phyloP scores from a whole-genome alignment of 257 asterid genomes.

The Nicotiana tabacum region DNA sequence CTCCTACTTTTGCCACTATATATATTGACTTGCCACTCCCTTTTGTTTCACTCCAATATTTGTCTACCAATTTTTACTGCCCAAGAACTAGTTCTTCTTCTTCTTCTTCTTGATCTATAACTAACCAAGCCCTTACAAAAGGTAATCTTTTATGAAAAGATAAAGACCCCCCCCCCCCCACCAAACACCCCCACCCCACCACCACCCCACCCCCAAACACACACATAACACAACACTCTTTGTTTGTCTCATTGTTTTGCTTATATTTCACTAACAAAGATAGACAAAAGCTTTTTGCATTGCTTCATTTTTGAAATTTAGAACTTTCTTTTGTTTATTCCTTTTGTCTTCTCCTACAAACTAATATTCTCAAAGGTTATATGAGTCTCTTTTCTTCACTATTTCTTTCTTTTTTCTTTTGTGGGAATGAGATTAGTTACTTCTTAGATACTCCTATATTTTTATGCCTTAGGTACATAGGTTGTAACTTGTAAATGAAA shows the following conservation, averaged over 20 bases:
- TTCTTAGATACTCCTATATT: constrained; percentile 5
- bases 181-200: constrained; percentile 15
- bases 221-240: not conserved
- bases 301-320: constrained; percentile 15
- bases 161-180: constrained; percentile 30
- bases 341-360: not conserved
- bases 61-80: constrained; percentile 1
- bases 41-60: constrained; percentile 8
- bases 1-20: constrained; percentile 48
- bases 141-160: constrained; percentile 57
- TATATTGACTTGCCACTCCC: constrained; percentile 24
- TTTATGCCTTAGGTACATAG: not conserved
- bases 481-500: not conserved
- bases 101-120: constrained; percentile 15
- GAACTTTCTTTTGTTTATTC: constrained; percentile 21
- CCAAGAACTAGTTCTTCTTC: constrained; percentile 16
- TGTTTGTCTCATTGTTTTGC: not conserved
- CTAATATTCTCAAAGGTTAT: not conserved
- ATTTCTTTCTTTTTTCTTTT: too few relatives aligned
- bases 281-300: constrained; percentile 25
- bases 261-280: constrained; percentile 39
- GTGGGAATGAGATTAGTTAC: too few relatives aligned
- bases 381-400: too few relatives aligned
- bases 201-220: constrained; percentile 20
- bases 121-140: constrained; percentile 33